These are phyloP conservation scores for Penicillium sp. DNA, from an alignment of 2,329 filamentous ascomycete species.

Conservation along the genomic window DNA sequence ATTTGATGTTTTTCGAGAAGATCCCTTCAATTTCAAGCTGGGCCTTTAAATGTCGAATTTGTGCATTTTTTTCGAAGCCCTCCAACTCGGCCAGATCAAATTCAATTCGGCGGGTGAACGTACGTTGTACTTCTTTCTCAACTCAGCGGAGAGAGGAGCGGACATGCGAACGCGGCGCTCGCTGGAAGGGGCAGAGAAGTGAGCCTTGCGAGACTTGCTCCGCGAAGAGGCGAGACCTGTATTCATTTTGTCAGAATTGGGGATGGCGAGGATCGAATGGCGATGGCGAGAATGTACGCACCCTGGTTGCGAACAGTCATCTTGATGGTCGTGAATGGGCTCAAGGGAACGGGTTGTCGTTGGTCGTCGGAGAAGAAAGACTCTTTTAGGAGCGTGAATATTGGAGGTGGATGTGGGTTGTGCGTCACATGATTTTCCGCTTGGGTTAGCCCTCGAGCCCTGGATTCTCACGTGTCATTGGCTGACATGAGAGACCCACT, in stretches of 20 bases:
- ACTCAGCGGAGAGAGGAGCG: constrained; percentile 92
- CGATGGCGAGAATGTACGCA: constrained; percentile 11
- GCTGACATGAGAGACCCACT: not conserved
- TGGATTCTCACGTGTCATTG: not conserved
- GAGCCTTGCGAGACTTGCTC: constrained; percentile 81
- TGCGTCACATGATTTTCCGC: constrained; percentile 26
- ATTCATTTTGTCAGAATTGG: constrained; percentile 3
- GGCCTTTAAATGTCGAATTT: not conserved
- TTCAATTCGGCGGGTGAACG: constrained; percentile 34
- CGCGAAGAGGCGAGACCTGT: constrained; percentile 21
- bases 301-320: constrained; percentile 27
- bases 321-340: constrained; percentile 27
- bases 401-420: constrained; percentile 24
- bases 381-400: constrained; percentile 22
- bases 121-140: constrained; percentile 99
- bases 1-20: not conserved
- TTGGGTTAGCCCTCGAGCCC: constrained; percentile 2
- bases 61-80: constrained; percentile 4
- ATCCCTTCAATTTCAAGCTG: not conserved
- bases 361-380: constrained; percentile 21
- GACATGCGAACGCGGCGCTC: constrained; percentile 96
- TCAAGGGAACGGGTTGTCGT: constrained; percentile 26
- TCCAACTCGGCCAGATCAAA: constrained; percentile 8
- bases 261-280: constrained; percentile 4
- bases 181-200: constrained; percentile 94